phyloP scores from a whole-genome alignment of 257 asterid genomes.

The Prunella vulgaris region DNA sequence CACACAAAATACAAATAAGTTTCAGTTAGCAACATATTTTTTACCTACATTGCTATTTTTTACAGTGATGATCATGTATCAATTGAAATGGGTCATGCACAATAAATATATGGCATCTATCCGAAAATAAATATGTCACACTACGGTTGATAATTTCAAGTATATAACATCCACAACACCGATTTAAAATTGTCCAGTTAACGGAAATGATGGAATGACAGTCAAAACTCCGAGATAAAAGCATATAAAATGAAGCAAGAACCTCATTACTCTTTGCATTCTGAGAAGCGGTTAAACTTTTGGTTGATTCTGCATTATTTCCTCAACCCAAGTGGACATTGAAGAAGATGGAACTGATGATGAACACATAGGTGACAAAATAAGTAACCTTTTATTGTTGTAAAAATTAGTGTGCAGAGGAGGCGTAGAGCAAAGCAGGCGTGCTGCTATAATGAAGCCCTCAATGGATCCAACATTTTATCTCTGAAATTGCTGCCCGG shows the following conservation, averaged over 20 bases:
- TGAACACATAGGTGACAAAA: not conserved
- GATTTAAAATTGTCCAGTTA: not conserved
- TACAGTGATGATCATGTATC: not conserved
- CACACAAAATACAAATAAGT: no score
- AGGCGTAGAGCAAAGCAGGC: not conserved
- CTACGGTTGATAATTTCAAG: no score
- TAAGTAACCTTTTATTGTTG: not conserved
- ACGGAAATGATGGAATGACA: not conserved
- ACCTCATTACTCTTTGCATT: not conserved
- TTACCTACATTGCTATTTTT: no score
- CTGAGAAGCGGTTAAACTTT: not conserved
- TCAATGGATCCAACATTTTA: not conserved
- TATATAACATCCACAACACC: not conserved
- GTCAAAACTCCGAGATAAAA: not conserved
- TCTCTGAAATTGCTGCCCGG: not conserved
- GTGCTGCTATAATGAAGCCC: not conserved
- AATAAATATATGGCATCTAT: not conserved
- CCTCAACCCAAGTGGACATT: not conserved
- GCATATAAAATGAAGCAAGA: not conserved
- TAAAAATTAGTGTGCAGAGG: not conserved
- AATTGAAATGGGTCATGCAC: not conserved
- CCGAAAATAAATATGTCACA: no score
- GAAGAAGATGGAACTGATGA: not conserved
- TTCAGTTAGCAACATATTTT: no score
- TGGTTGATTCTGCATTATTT: not conserved